A percentile compares a stretch with the other conserved stretches of the same genome.
Conservation (phyloP, 495 filamentous ascomycete species). For the Aspergillus asperescens region DNA sequence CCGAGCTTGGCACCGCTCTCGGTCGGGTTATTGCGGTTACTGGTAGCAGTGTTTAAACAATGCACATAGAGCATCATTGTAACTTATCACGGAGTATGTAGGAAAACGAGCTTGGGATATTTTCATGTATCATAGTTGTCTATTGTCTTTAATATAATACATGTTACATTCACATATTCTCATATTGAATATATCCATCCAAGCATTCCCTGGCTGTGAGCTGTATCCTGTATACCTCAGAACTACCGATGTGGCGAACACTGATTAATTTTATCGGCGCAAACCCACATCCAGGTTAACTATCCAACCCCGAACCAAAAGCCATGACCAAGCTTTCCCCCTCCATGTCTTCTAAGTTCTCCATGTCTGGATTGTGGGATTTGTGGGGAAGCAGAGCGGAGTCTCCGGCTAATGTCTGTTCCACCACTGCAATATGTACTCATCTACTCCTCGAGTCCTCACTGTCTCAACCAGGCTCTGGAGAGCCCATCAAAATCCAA, state of each 20-base stretch:
- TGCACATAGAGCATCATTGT: background rate
- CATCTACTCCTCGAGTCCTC: background rate
- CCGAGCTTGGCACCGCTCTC: conserved; percentile 11
- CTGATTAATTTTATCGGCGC: background rate
- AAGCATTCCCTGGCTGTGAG: no score
- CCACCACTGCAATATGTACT: conserved; percentile 9
- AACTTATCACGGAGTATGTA: background rate
- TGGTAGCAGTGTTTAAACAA: conserved; percentile 12
- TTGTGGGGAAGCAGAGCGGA: conserved; percentile 13
- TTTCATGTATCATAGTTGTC: conserved; percentile 15
- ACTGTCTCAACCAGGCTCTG: background rate
- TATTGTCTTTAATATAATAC: conserved; percentile 11
- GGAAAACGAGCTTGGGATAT: conserved; percentile 7
- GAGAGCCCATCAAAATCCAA: background rate
- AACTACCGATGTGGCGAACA: conserved; percentile 12
- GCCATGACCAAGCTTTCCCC: background rate
- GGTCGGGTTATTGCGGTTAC: conserved; percentile 10
- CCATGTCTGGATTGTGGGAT: conserved; percentile 15
- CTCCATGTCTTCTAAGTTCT: background rate
- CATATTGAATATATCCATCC: background rate
- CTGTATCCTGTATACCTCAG: no score
- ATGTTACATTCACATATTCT: background rate
- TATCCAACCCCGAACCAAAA: background rate
- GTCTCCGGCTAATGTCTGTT: conserved; percentile 12
- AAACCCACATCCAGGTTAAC: background rate